Percentiles rank a stretch among this genome's conserved stretches.
Evolutionary conservation across 805 yeast genomes (phyloP).

Genomic region (Zygosaccharomyces bisporus): DNA sequence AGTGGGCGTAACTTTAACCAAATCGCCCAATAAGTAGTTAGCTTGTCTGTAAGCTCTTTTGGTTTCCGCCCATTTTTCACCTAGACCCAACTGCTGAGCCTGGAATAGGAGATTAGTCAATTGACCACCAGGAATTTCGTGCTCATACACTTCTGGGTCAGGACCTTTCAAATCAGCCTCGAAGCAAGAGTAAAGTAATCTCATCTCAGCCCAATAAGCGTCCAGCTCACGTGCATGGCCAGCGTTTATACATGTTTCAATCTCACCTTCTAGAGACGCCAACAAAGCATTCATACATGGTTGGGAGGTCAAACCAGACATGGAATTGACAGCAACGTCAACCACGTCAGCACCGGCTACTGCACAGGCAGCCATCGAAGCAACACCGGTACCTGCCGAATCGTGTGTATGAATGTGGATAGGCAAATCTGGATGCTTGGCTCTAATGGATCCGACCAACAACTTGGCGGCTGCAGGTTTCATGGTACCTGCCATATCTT

Average conservation of each 20-base stretch:
- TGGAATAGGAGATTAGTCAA: slow-evolving; percentile 96
- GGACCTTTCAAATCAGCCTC: slow-evolving; percentile 99
- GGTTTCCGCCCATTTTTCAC: slow-evolving; percentile 94
- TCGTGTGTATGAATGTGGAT: slow-evolving; percentile 99
- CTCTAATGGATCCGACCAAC: slow-evolving; percentile 77
- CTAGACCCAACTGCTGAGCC: slow-evolving; percentile 98
- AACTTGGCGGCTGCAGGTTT: slow-evolving; percentile 90
- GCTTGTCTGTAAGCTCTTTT: slow-evolving; percentile 93
- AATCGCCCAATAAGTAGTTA: slow-evolving; percentile 85
- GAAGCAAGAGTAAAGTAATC: slow-evolving; percentile 92
- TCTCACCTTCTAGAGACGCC: slow-evolving; percentile 85
- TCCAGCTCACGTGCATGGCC: slow-evolving; percentile 77
- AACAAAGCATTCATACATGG: slow-evolving; percentile 91
- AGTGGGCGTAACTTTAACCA: slow-evolving; percentile 98
- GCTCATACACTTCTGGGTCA: slow-evolving; percentile 97
- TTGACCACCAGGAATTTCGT: slow-evolving; percentile 99
- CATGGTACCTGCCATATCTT: slow-evolving; percentile 99
- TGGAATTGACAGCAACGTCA: slow-evolving; percentile 94
- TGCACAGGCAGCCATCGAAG: slow-evolving; percentile 93
- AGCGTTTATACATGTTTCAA: slow-evolving; percentile 68
- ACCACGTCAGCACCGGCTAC: slow-evolving; percentile 97
- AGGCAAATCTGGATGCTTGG: slow-evolving; percentile 86
- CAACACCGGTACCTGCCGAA: slow-evolving; percentile 99
- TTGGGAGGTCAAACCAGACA: slow-evolving; percentile 98
- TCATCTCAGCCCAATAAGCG: slow-evolving; percentile 98